Base-by-base conservation (phyloP, 306 rosid genomes). In the Lathyrus sativus region DNA sequence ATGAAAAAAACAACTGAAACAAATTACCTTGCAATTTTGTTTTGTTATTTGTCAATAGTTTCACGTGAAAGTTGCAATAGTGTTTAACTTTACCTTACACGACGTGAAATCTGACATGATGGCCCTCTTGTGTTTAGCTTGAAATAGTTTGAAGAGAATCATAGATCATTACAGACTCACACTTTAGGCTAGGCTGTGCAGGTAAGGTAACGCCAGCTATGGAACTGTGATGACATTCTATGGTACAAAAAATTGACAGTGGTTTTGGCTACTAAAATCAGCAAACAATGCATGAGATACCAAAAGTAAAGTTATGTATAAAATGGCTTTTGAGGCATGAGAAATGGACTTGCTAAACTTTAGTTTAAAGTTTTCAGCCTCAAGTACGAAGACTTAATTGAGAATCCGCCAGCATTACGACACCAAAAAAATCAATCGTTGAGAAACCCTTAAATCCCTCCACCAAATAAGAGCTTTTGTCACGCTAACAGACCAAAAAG, bases 11-110 rank as follows among this genome's bases (percentile, higher is more conserved):
- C 35, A 31, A 4, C 7, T 31, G 7, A 31, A 31, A 31, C 35
- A 31, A 31, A 31, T 5, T 5, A 31, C 35, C 1, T 31, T 4
- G 35, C 35, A 5, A 31, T 31, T 31, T 31, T 31, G 35, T 31
- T 31, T 31, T 43, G 48, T 43, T 48, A 48, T 66, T 22, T 29
- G 19, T 17, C 42, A 44, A 56, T 72, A 48, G 39, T 35, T 71
- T 62, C 76, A 49, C 70, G 62, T 72, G 76, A 62, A 10, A 26
- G 2, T 49, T 49, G 44, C 37, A 62, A 72, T 49, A 72, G 22
- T 37, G 19, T 49, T 41, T 10, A 37, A 22, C 28, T 38, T 62
- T 50, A 72, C 44, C 62, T 19, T 24, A 62, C 43, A 22, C 3
- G 41, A 49, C n/a, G 76, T 49, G 44, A 60, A 61, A 61, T 72